Base-by-base conservation (phyloP, 331 rosid species). In the Prunus yedoensis region DNA sequence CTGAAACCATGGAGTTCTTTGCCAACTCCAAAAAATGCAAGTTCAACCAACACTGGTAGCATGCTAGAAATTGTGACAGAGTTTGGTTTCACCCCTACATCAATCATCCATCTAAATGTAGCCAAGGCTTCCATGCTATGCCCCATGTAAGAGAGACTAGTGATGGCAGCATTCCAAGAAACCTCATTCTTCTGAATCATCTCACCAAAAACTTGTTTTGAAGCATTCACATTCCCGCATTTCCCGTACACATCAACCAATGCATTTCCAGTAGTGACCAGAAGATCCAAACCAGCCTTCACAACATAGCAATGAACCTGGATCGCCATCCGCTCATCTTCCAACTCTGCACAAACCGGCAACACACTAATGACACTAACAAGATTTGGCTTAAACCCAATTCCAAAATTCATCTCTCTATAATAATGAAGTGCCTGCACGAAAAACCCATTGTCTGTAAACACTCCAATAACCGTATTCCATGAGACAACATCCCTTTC, bases 191-290 rank as follows among this genome's bases (percentile, higher is more conserved):
- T 88, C 68, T 82, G 86, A 60, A 79, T 70, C 76, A 87, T 91
- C 83, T 88, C 96, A 81, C 83, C 76, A 57, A 93, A 94, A 84
- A 86, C 88, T 70, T 80, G 87, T 84, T 52, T 81, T 10, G 83
- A 87, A 80, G 87, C 91, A 80, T 74, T 75, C 86, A 57, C 89
- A 59, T 75, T 77, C 74, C 93, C 85, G 68, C 97, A 87, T 82
- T 94, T 94, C 72, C 98, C 96, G 8, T 91, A 91, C 43, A 81
- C 96, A 78, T 94, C 93, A 66, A 94, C 83, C 80, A 94, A 78
- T 0, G 90, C 89, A 83, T 94, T 93, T 70, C 88, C 81, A 75
- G 81, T 77, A 58, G 83, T 91, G 12, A 88, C 80, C 14, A 83
- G 82, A 74, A 54, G 74, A 78, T 79, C 86, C 86, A 89, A 81